Conservation (phyloP, 2,329 filamentous ascomycete genomes). For the Chrysoporthe deuterocubensis region DNA sequence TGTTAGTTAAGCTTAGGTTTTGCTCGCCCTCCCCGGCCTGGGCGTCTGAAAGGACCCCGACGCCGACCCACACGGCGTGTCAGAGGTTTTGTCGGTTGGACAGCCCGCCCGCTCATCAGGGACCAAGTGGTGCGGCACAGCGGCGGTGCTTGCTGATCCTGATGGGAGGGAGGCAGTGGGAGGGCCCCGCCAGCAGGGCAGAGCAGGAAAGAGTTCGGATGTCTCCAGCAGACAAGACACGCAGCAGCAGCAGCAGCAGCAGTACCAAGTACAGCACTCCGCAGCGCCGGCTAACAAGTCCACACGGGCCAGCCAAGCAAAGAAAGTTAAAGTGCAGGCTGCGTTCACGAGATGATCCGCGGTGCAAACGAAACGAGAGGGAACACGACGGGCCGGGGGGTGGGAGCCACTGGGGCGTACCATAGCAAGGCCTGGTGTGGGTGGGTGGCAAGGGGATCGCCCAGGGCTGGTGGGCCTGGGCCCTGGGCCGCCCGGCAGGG, state of each 20-base stretch:
- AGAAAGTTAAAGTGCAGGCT: too few species aligned
- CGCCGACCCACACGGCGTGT: background rate
- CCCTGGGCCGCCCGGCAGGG: background rate
- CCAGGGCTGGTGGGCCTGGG: background rate
- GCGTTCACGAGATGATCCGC: background rate
- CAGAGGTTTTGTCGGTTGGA: background rate
- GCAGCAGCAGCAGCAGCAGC: too few species aligned
- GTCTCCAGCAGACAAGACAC: too few species aligned
- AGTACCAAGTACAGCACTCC: too few species aligned
- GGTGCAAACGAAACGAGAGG: constrained; percentile 4
- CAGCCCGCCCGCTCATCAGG: too few species aligned
- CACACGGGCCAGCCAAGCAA: background rate
- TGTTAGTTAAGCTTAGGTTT: constrained; percentile 17
- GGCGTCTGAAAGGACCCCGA: background rate
- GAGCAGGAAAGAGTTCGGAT: too few species aligned
- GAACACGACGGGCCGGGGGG: background rate
- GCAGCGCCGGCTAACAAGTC: too few species aligned
- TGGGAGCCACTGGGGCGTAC: background rate
- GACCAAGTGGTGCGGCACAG: too few species aligned
- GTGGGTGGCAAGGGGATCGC: background rate
- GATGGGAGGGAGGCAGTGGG: too few species aligned
- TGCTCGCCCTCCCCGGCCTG: background rate
- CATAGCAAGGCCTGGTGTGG: too few species aligned
- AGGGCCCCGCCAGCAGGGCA: too few species aligned
- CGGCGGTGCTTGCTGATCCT: too few species aligned